These are phyloP conservation scores for Mycosphaerella sp. DNA, from an alignment of 2,329 filamentous ascomycete genomes.

Conservation along the genomic window DNA sequence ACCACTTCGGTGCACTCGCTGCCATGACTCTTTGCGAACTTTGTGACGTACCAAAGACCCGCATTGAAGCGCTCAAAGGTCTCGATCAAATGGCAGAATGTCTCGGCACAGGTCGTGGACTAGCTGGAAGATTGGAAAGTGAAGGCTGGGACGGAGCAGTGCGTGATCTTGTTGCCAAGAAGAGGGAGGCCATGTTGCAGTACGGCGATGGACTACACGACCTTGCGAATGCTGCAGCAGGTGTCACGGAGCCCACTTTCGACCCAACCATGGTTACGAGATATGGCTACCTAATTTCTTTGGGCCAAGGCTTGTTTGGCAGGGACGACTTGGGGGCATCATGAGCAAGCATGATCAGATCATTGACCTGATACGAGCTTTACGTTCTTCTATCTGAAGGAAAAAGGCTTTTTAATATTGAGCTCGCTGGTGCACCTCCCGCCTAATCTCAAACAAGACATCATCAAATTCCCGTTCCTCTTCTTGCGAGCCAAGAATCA, in stretches of 20 bases:
- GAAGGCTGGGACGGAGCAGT: conserved; percentile 55
- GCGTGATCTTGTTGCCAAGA: conserved; percentile 44
- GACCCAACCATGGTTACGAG: conserved; percentile 36
- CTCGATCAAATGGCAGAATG: conserved; percentile 53
- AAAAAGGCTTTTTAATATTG: not conserved
- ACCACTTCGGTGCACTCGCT: conserved; percentile 58
- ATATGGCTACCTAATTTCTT: conserved; percentile 35
- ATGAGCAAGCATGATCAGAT: not conserved
- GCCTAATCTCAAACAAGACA: conserved; percentile 70
- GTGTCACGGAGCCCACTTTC: conserved; percentile 24
- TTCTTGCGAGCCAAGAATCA: conserved; percentile 57
- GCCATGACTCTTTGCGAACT: conserved; percentile 58
- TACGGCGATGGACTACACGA: conserved; percentile 47
- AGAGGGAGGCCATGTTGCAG: conserved; percentile 36
- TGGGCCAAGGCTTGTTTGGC: conserved; percentile 34
- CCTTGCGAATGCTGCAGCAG: conserved; percentile 48
- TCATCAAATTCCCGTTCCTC: conserved; percentile 69
- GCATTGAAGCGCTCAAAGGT: conserved; percentile 51
- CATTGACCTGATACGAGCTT: not conserved
- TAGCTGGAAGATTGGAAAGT: conserved; percentile 39
- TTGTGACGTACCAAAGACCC: conserved; percentile 48
- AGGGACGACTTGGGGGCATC: conserved; percentile 13
- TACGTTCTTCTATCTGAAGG: not conserved
- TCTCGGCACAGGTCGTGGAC: conserved; percentile 39
- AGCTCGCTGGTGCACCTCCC: conserved; percentile 63